Percentiles rank a stretch among this genome's conserved stretches.
Evolutionary conservation across 1,284 basidiomycete genomes (phyloP).

Genomic region (Caloboletus inedulis): DNA sequence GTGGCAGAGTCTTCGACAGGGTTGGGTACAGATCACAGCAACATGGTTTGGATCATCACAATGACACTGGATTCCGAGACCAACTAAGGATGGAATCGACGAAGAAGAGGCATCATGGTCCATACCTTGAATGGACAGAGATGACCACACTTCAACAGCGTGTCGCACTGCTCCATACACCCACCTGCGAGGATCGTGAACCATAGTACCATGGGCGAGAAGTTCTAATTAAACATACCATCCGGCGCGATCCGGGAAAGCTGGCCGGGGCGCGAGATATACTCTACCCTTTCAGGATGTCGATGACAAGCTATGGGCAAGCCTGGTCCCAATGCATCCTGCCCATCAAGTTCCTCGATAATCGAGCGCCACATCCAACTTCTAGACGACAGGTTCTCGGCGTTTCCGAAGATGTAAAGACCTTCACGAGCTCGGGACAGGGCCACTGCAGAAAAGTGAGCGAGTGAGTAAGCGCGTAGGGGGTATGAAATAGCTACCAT

Average conservation of each 20-base stretch:
- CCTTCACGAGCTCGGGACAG: constrained; percentile 73
- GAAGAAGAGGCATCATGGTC: neutral
- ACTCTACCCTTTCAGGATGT: constrained; percentile 46
- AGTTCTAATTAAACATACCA: constrained; percentile 33
- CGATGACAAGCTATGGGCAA: constrained; percentile 56
- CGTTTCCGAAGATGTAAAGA: constrained; percentile 69
- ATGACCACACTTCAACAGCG: constrained; percentile 67
- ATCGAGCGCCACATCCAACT: constrained; percentile 61
- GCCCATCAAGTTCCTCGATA: constrained; percentile 50
- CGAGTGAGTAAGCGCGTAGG: neutral
- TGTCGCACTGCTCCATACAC: constrained; percentile 56
- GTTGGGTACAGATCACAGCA: constrained; percentile 47
- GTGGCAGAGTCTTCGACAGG: constrained; percentile 51
- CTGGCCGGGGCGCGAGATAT: constrained; percentile 50
- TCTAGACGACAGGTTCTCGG: constrained; percentile 43
- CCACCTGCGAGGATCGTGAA: constrained; percentile 44
- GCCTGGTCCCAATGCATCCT: constrained; percentile 46
- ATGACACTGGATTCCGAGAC: constrained; percentile 53
- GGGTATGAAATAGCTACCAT: constrained; percentile 35
- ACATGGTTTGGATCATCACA: constrained; percentile 58
- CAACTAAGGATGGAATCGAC: neutral
- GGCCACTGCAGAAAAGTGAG: constrained; percentile 46
- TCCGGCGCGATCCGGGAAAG: constrained; percentile 56
- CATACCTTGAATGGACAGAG: constrained; percentile 59
- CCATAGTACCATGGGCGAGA: neutral